Base-by-base conservation (phyloP, 2,329 filamentous ascomycete species). In the Colletotrichum tabaci region DNA sequence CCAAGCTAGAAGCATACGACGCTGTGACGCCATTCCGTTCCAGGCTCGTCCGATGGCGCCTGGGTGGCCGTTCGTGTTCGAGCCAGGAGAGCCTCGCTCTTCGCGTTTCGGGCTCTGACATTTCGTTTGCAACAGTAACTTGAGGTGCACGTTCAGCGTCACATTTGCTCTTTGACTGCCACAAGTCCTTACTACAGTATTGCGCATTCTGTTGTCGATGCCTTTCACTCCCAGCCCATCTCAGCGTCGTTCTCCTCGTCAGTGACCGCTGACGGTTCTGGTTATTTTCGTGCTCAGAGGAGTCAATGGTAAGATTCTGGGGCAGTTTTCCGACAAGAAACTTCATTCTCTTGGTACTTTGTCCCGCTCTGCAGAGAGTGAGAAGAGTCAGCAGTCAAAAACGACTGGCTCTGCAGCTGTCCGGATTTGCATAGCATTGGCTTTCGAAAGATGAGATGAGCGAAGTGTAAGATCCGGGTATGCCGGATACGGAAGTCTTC, bases 11-110 rank as follows among this genome's bases (percentile, higher is more conserved):
- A 61, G 44, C 50, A 42, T 58, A 56, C 57, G 16, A 16, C 57
- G 50, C 44, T 61, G 64, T 67, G 67, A 71, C 50, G 38, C 64
- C 15, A 35, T 67, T 23, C n/a, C 44, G 67, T 71, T 62, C 64
- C 67, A 67, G 57, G 38, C 50, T 67, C 63, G 52, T 71, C 64
- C 46, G 42, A 71, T 67, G 15, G 26, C 26, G 7, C 46, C 23
- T 10, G 4, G 50, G 47, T 40, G 21, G 18, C 16, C 44, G n/a
- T 38, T 55, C 12, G 18, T 60, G 52, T 70, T n/a, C 26, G 23
- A 23, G 46, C 47, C 1, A 42, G 21, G 10, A 40, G 21, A 18
- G 26, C 23, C 26, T 61, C 38, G 30, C 64, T 23, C 18, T 47
- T 60, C 21, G 55, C 46, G 38, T 21, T 15, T 52, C 30, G 49